Percentiles rank a stretch among this genome's conserved stretches.
Conservation (phyloP, 164 flowering plant species). For the Litsea cubeba region DNA sequence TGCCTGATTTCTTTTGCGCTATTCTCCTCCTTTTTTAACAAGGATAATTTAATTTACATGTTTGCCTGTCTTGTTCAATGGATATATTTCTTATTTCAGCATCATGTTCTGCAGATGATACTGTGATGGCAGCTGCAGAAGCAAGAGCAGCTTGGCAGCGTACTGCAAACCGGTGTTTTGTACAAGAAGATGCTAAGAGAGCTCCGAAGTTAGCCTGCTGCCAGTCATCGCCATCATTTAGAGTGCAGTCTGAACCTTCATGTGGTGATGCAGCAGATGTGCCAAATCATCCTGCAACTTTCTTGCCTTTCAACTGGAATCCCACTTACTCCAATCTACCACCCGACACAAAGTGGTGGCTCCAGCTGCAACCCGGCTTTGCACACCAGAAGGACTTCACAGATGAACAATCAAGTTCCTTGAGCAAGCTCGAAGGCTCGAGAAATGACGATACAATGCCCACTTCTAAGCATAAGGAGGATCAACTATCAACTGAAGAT, state of each 20-base stretch:
- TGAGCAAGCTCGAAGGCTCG: slow-evolving; percentile 22
- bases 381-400: slow-evolving; percentile 28
- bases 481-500: slow-evolving; percentile 12
- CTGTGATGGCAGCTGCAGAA: slow-evolving; percentile 87
- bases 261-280: slow-evolving; percentile 19
- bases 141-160: slow-evolving; percentile 96
- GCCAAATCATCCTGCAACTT: slow-evolving; percentile 16
- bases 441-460: slow-evolving; percentile 14
- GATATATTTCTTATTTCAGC: background rate
- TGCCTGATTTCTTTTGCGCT: background rate
- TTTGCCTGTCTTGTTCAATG: background rate
- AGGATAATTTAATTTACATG: background rate
- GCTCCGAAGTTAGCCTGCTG: slow-evolving; percentile 66
- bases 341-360: slow-evolving; percentile 46
- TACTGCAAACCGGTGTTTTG: slow-evolving; percentile 82
- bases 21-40: background rate
- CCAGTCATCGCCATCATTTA: slow-evolving; percentile 42
- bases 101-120: slow-evolving; percentile 8
- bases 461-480: slow-evolving; percentile 12
- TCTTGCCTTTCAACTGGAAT: slow-evolving; percentile 27
- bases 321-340: slow-evolving; percentile 22
- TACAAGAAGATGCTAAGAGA: slow-evolving; percentile 90
- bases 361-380: slow-evolving; percentile 30
- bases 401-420: slow-evolving; percentile 25
- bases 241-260: slow-evolving; percentile 17